Conservation (phyloP, 2,329 filamentous ascomycete genomes). For the Colletotrichum orbiculare region DNA sequence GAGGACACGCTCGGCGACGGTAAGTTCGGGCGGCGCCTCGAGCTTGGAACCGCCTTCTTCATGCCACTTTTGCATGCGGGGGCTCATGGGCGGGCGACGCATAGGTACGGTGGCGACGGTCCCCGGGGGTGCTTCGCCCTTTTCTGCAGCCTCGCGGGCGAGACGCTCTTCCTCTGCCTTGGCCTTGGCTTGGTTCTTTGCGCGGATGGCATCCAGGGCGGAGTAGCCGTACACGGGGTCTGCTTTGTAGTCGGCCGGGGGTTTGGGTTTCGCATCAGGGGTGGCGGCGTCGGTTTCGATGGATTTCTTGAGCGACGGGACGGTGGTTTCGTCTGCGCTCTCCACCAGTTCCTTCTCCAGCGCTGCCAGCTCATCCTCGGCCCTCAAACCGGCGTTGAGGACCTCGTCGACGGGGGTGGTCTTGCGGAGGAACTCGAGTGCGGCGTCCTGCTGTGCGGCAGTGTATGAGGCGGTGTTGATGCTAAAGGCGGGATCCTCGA, state of each 20-base stretch:
- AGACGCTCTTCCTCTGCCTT: constrained; percentile 58
- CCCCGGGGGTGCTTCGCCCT: constrained; percentile 45
- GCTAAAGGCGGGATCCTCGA: constrained; percentile 66
- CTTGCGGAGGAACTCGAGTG: constrained; percentile 65
- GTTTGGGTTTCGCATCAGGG: constrained; percentile 34
- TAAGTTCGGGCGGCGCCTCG: constrained; percentile 63
- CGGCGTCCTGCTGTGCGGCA: constrained; percentile 54
- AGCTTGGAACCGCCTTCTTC: constrained; percentile 62
- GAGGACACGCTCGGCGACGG: constrained; percentile 63
- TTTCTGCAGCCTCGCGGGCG: constrained; percentile 48
- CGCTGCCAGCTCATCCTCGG: constrained; percentile 69
- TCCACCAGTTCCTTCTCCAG: constrained; percentile 55
- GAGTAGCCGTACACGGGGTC: constrained; percentile 69
- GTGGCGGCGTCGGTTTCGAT: constrained; percentile 18
- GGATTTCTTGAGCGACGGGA: neutral
- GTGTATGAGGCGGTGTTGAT: constrained; percentile 59
- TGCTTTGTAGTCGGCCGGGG: constrained; percentile 38
- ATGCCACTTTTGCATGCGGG: constrained; percentile 53
- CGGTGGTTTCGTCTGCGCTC: constrained; percentile 37
- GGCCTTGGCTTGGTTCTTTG: constrained; percentile 60
- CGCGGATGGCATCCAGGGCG: constrained; percentile 67
- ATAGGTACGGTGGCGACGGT: constrained; percentile 54
- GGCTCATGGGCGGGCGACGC: constrained; percentile 52
- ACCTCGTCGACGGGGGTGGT: constrained; percentile 69
- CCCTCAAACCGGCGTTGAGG: constrained; percentile 68